These are phyloP conservation scores for Pouteria campechiana DNA, from an alignment of 179 eudicot species.

Conservation along the genomic window DNA sequence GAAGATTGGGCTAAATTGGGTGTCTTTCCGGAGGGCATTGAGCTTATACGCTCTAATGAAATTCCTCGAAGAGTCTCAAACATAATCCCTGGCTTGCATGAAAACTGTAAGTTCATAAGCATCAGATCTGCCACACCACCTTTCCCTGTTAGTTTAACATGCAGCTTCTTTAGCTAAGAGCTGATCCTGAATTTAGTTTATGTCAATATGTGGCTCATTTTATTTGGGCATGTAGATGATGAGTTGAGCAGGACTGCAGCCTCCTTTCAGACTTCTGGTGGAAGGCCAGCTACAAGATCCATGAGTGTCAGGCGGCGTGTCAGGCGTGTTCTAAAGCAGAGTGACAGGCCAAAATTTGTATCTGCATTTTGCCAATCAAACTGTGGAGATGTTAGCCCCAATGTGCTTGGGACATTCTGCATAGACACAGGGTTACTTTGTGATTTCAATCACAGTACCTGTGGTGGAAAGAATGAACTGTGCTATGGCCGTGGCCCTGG, in stretches of 20 bases:
- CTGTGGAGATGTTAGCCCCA: conserved; percentile 97
- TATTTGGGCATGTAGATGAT: conserved; percentile 71
- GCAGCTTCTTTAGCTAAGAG: too few species aligned
- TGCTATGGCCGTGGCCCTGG: conserved; percentile 99
- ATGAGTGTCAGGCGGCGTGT: conserved; percentile 67
- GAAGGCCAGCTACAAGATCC: conserved; percentile 55
- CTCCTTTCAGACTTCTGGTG: conserved; percentile 56
- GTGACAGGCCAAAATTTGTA: conserved; percentile 67
- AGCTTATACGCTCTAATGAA: too few species aligned
- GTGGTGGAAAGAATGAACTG: conserved; percentile 91
- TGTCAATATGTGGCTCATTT: too few species aligned
- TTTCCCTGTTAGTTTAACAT: too few species aligned
- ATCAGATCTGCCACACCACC: too few species aligned
- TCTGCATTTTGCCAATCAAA: conserved; percentile 95
- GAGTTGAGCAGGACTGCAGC: conserved; percentile 75
- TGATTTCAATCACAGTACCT: conserved; percentile 91
- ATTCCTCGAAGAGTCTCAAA: conserved; percentile 68
- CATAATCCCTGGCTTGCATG: conserved; percentile 42
- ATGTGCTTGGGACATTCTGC: conserved; percentile 91
- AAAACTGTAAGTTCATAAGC: conserved; percentile 45
- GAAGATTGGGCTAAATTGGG: conserved; percentile 84
- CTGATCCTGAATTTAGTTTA: too few species aligned
- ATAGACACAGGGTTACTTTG: conserved; percentile 83
- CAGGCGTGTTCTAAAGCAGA: conserved; percentile 65
- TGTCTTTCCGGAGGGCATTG: too few species aligned